A percentile compares a stretch with the other conserved stretches of the same genome.
Evolutionary conservation across 2,329 filamentous ascomycete species (phyloP).

Genomic region (Phaeosphaeria sp.): DNA sequence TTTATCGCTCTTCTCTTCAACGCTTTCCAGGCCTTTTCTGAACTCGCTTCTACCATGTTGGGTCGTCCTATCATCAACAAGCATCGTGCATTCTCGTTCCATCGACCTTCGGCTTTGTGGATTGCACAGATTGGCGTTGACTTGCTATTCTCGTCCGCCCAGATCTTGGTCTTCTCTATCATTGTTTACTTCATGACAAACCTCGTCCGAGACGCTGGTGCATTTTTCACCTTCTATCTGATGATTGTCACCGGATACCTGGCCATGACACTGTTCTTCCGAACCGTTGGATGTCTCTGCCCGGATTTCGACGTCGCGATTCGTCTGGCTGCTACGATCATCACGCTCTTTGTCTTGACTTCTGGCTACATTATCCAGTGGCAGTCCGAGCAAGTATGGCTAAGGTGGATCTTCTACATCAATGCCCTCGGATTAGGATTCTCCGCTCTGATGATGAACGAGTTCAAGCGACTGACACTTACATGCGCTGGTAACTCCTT

Average conservation of each 20-base stretch:
- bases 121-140: constrained; percentile 84
- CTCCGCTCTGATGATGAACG: constrained; percentile 82
- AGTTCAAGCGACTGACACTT: constrained; percentile 74
- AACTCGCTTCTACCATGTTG: constrained; percentile 77
- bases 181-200: constrained; percentile 60
- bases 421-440: constrained; percentile 82
- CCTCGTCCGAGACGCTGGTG: constrained; percentile 52
- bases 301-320: constrained; percentile 87
- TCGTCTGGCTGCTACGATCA: constrained; percentile 77
- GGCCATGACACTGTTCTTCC: constrained; percentile 55
- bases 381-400: constrained; percentile 77
- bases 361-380: constrained; percentile 87
- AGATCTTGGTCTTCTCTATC: constrained; percentile 64
- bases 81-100: constrained; percentile 82
- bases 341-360: constrained; percentile 82
- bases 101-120: constrained; percentile 82
- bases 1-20: constrained; percentile 85
- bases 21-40: constrained; percentile 84
- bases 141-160: constrained; percentile 71
- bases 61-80: constrained; percentile 82
- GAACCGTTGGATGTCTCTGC: constrained; percentile 67
- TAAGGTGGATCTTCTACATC: constrained; percentile 82
- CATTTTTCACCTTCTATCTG: constrained; percentile 58
- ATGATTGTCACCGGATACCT: constrained; percentile 53
- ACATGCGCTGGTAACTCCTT: constrained; percentile 72